A percentile compares a stretch with the other conserved stretches of the same genome.
These are phyloP conservation scores for Aquilaria malaccensis DNA, from an alignment of 345 rosid species.

Conservation along the genomic window DNA sequence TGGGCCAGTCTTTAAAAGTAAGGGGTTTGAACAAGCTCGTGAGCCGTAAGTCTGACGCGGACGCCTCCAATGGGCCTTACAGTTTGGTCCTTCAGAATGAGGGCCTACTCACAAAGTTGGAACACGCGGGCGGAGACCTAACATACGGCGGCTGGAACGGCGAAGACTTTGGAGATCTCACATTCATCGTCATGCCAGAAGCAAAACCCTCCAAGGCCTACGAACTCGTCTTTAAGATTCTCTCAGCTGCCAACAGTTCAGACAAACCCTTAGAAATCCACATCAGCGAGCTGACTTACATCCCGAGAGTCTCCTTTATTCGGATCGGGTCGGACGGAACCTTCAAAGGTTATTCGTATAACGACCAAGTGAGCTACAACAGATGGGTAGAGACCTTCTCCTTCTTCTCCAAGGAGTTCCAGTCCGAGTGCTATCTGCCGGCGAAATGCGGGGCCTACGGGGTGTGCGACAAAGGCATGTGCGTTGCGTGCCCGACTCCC, in stretches of 20 bases:
- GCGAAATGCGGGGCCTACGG: slow-evolving; percentile 10
- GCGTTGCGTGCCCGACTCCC: slow-evolving; percentile 8
- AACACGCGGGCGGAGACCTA: neutral
- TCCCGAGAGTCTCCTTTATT: slow-evolving; percentile 1
- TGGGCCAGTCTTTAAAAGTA: slow-evolving; percentile 40
- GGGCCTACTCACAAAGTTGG: slow-evolving; percentile 8
- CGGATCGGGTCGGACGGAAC: slow-evolving; percentile 4
- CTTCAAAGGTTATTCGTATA: slow-evolving; percentile 4
- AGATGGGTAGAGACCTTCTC: slow-evolving; percentile 12
- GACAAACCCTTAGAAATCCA: neutral
- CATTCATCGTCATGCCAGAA: slow-evolving; percentile 4
- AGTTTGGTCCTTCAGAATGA: slow-evolving; percentile 47
- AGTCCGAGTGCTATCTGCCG: slow-evolving; percentile 8
- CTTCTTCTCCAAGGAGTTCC: neutral
- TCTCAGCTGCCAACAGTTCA: neutral
- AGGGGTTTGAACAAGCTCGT: slow-evolving; percentile 37
- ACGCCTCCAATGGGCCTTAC: slow-evolving; percentile 36
- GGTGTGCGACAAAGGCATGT: slow-evolving; percentile 1
- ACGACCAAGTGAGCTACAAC: neutral
- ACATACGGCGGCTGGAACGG: slow-evolving; percentile 14
- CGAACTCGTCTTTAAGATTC: slow-evolving; percentile 1
- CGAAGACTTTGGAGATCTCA: slow-evolving; percentile 2
- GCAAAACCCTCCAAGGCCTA: neutral
- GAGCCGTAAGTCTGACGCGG: slow-evolving; percentile 31
- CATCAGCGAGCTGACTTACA: slow-evolving; percentile 17